These are phyloP conservation scores for Claviceps spartinae DNA, from an alignment of 2,329 filamentous ascomycete genomes.

Conservation along the genomic window DNA sequence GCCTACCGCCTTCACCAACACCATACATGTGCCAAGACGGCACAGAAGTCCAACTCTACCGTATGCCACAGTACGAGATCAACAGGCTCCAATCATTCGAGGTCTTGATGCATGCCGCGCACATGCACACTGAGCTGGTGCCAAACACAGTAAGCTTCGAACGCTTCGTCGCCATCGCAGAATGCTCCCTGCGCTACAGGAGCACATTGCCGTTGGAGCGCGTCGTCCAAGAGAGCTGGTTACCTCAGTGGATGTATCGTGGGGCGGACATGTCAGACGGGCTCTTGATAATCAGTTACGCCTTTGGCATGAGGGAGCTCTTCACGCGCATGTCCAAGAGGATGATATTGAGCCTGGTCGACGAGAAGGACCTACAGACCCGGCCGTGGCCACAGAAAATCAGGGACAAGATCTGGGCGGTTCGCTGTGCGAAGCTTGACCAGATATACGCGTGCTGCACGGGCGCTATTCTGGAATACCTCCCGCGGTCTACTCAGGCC, in stretches of 20 bases:
- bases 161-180: slow-evolving; percentile 37
- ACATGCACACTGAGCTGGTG: slow-evolving; percentile 33
- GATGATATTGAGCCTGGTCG: slow-evolving; percentile 30
- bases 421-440: slow-evolving; percentile 34
- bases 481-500: slow-evolving; percentile 17
- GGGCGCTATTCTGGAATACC: slow-evolving; percentile 31
- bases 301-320: slow-evolving; percentile 34
- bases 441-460: slow-evolving; percentile 35
- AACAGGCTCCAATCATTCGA: slow-evolving; percentile 29
- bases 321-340: slow-evolving; percentile 37
- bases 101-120: slow-evolving; percentile 36
- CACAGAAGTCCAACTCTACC: slow-evolving; percentile 31
- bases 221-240: slow-evolving; percentile 36
- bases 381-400: slow-evolving; percentile 34
- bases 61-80: slow-evolving; percentile 37
- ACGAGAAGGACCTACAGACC: slow-evolving; percentile 27
- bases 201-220: slow-evolving; percentile 38
- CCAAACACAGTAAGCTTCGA: slow-evolving; percentile 33
- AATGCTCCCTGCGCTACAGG: slow-evolving; percentile 35
- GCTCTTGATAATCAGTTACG: slow-evolving; percentile 37
- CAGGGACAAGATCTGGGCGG: slow-evolving; percentile 33
- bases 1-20: slow-evolving; percentile 22
- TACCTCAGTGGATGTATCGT: slow-evolving; percentile 37
- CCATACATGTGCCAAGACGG: slow-evolving; percentile 29
- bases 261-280: slow-evolving; percentile 35